Evolutionary conservation across 2,329 filamentous ascomycete genomes (phyloP).

Genomic region (Periglandula ipomoeae): DNA sequence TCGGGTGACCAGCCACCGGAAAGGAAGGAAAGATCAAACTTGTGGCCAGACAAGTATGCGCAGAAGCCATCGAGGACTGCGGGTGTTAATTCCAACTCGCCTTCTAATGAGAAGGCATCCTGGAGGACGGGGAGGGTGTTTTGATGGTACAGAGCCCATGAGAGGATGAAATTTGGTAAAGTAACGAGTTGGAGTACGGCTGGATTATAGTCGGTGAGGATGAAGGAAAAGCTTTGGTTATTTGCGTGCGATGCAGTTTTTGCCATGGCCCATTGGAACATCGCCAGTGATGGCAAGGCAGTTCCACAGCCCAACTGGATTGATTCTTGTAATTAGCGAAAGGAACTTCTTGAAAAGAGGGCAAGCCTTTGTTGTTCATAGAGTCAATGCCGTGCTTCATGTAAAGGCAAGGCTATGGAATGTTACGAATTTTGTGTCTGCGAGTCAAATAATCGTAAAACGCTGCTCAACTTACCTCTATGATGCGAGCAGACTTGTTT

Average conservation of each 20-base stretch:
- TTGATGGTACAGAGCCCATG: constrained; percentile 47
- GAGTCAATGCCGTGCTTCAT: neutral
- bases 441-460: neutral
- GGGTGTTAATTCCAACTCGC: constrained; percentile 56
- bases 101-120: constrained; percentile 39
- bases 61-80: constrained; percentile 51
- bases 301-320: constrained; percentile 68
- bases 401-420: neutral
- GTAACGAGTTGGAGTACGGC: constrained; percentile 71
- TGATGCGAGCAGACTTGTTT: constrained; percentile 31
- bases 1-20: constrained; percentile 66
- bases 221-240: constrained; percentile 45
- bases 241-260: constrained; percentile 12
- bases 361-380: neutral
- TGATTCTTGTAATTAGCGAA: constrained; percentile 12
- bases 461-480: constrained; percentile 39
- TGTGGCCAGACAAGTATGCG: constrained; percentile 35
- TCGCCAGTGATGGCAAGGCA: constrained; percentile 60
- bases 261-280: constrained; percentile 53
- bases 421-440: neutral
- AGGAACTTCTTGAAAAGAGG: neutral
- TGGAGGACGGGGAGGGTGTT: constrained; percentile 27
- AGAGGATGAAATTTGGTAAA: constrained; percentile 66
- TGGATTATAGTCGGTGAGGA: constrained; percentile 72
- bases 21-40: constrained; percentile 54